Evolutionary conservation across 176 grass and related monocot genomes (phyloP).

Genomic region (Hordeum marinum): DNA sequence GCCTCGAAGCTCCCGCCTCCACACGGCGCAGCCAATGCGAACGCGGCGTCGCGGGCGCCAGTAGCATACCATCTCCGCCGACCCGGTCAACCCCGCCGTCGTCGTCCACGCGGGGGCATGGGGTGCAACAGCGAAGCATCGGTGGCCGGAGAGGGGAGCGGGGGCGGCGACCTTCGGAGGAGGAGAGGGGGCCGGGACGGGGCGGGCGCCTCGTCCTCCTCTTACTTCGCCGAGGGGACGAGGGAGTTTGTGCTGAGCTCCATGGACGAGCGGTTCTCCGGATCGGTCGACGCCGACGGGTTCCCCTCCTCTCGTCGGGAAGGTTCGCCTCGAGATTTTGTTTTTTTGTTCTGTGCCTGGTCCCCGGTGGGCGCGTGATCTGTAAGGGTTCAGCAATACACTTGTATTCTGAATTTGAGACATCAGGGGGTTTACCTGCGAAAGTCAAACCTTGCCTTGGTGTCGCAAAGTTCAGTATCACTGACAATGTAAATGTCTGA

Average conservation of each 20-base stretch:
- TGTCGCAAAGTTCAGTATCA: neutral
- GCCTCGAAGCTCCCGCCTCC: neutral
- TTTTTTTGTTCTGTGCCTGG: neutral
- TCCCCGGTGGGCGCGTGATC: neutral
- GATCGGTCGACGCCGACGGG: constrained; percentile 35
- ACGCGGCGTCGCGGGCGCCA: neutral
- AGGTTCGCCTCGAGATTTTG: constrained; percentile 26
- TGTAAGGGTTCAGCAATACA: neutral
- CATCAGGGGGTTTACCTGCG: neutral
- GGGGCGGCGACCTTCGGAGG: constrained; percentile 14
- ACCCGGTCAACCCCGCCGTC: neutral
- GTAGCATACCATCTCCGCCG: neutral
- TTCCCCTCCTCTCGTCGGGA: constrained; percentile 7
- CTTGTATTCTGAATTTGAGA: neutral
- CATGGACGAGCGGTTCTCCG: constrained; percentile 58
- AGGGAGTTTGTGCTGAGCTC: constrained; percentile 55
- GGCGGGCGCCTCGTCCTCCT: constrained; percentile 13
- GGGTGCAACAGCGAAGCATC: constrained; percentile 33
- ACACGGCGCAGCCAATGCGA: constrained; percentile 27
- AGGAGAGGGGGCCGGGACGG: constrained; percentile 23
- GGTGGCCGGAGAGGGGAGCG: constrained; percentile 18
- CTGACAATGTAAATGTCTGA: neutral
- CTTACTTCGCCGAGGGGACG: constrained; percentile 37
- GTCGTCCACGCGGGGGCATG: constrained; percentile 29
- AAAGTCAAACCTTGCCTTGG: neutral